Base-by-base conservation (phyloP, 2,329 filamentous ascomycete species). In the Tetracladium maxilliforme region DNA sequence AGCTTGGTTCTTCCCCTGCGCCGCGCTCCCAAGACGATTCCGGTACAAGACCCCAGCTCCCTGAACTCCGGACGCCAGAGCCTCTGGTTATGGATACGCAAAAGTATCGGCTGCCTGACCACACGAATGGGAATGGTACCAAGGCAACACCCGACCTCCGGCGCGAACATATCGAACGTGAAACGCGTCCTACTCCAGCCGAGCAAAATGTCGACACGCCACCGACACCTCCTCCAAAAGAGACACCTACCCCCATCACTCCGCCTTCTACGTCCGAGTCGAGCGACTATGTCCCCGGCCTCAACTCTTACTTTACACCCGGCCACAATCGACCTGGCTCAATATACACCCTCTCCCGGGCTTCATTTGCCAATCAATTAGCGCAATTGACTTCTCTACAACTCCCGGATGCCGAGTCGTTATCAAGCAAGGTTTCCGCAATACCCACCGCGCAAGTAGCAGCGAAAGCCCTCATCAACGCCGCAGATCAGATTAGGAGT, bases 361-460 rank as follows among this genome's bases (percentile, higher is more conserved):
- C 78, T 17, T 94, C 87, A 6, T 93, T 98, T 48, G 81, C 83
- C 34, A 92, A 81, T 41, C 90, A 95, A 49, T 70, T 95, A 26
- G 81, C 82, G 23, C 84, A 94, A 47, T 62, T 98, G 34, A 95
- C 86, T 0, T 84, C 84, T 11, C 74, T 95, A 30, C 77, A 83
- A 40, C 64, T 95, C 3, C 90, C 90, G 2, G 78, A 92, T 47
- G 81, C 87, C 26, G 73, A 76, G 21, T 76, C 81, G 1, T 62
- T 98, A 13, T 82, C 83, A 15, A 78, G 73, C 34, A 82, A 77
- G 42, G 84, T 98, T 24, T 70, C 75, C 7, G 75, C 81, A 10
- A 90, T 95, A 23, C 72, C 83, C 7, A 90, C 80, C 0, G 83
- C 86, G 4, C 73, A 80, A 30, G 69, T 75, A n/a, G 90, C 87